Conservation (phyloP, 371 early-diverging fungal species). For the Saksenaea oblongispora region DNA sequence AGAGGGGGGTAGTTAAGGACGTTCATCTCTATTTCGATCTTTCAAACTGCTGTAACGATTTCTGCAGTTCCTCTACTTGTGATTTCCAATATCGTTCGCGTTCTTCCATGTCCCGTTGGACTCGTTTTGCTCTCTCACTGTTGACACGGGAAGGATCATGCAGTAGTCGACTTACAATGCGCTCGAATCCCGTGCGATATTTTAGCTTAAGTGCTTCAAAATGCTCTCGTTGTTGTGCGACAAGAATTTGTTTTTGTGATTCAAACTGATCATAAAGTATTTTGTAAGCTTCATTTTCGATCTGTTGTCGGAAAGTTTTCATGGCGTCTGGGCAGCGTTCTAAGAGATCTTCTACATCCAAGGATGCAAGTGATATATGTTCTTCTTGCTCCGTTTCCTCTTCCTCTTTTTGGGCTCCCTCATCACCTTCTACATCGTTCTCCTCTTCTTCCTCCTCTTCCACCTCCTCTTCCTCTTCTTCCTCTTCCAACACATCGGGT, state of each 20-base stretch:
- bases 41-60: background rate
- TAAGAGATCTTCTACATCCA: background rate
- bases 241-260: conserved; percentile 11
- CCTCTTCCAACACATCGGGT: background rate
- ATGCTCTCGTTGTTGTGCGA: conserved; percentile 13
- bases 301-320: background rate
- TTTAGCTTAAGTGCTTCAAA: conserved; percentile 20
- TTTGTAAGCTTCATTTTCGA: background rate
- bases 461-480: conserved; percentile 1
- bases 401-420: background rate
- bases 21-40: background rate
- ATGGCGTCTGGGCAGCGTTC: background rate
- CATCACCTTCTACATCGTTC: background rate
- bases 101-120: conserved; percentile 14
- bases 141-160: conserved; percentile 14
- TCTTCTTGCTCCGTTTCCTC: conserved; percentile 1
- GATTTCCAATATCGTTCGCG: conserved; percentile 18
- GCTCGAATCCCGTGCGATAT: conserved; percentile 18
- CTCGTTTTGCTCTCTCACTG: conserved; percentile 14
- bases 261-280: conserved; percentile 10
- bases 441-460: conserved; percentile 7
- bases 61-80: conserved; percentile 6
- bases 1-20: background rate
- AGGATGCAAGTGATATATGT: background rate
- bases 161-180: conserved; percentile 17